Evolutionary conservation across 78 protist genomes (phyloP).

Genomic region (Bodo saltans): DNA sequence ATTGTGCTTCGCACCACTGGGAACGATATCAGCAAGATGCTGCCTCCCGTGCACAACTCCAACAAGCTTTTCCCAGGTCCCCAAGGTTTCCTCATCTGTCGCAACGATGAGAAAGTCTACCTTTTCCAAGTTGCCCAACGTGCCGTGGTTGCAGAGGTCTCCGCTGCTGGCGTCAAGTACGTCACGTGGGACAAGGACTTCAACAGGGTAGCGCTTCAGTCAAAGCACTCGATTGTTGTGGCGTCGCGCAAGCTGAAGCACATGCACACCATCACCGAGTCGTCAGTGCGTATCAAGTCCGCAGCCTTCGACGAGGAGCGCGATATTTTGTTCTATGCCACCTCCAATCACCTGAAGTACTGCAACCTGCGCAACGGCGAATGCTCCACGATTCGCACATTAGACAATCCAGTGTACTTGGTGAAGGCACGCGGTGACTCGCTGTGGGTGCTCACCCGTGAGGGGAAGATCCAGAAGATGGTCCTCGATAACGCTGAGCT

Average conservation of each 20-base stretch:
- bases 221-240: constrained; percentile 64
- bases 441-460: constrained; percentile 82
- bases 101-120: constrained; percentile 66
- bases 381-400: constrained; percentile 83
- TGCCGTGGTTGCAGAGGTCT: constrained; percentile 45
- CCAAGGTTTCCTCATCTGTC: constrained; percentile 44
- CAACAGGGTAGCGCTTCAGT: constrained; percentile 76
- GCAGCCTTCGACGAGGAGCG: constrained; percentile 90
- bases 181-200: constrained; percentile 84
- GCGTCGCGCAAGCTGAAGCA: constrained; percentile 68
- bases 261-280: constrained; percentile 78
- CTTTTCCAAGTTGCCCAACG: constrained; percentile 84
- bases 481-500: constrained; percentile 84
- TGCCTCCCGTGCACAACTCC: constrained; percentile 49
- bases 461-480: constrained; percentile 44
- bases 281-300: constrained; percentile 68
- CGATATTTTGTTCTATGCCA: constrained; percentile 79
- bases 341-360: constrained; percentile 92
- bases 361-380: constrained; percentile 80
- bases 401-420: constrained; percentile 85
- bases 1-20: constrained; percentile 73
- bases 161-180: constrained; percentile 60
- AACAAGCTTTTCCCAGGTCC: constrained; percentile 83
- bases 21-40: constrained; percentile 39
- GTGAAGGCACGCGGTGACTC: constrained; percentile 48